Evolutionary conservation across 2,329 filamentous ascomycete species (phyloP), one percentile per base, ranked within the genome.

Genomic region (Penicillium sclerotiorum): DNA sequence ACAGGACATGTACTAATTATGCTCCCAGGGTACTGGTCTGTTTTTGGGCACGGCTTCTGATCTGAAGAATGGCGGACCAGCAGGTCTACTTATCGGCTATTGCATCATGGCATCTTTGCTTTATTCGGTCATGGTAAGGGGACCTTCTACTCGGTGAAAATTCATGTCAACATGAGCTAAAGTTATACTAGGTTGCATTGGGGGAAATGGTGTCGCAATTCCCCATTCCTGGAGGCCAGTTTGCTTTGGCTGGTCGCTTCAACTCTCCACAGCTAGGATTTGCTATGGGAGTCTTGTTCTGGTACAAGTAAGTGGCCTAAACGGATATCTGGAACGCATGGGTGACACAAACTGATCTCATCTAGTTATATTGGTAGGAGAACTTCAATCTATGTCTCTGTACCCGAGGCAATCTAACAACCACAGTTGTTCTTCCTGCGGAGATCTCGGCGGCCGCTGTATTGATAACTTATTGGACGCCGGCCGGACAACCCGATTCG

Each of bases 391-490:
- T n/a, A n/a, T n/a, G n/a, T n/a, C n/a, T n/a, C n/a, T n/a, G n/a
- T n/a, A n/a, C n/a, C n/a, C n/a, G n/a, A n/a, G n/a, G n/a, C n/a
- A n/a, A n/a, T n/a, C n/a, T n/a, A 32, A 47, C 11, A 6, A 2
- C n/a, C 27, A 11, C 20, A 57, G 55, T 57, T 15, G 55, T 57
- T 8, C 38, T 57, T 4, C 55, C 55, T 23, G 49, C 49, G 9
- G 49, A 52, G 17, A 52, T 52, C 4, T 52, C 49, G 17, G 49
- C 49, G 5, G 49, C 49, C 7, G 49, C 49, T 18, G 49, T 52
- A 7, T 27, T 52, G 1, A 36, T 52, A n/a, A 47, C 39, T 11
- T 52, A 44, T 23, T 52, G 49, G 49, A 52, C 49, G 2, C 49
- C 49, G 12, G 49, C 49, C 39, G 49, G 49, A 22, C 39, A 44